phyloP scores from a whole-genome alignment of 768 basidiomycete species.

The Clavulina sp. region DNA sequence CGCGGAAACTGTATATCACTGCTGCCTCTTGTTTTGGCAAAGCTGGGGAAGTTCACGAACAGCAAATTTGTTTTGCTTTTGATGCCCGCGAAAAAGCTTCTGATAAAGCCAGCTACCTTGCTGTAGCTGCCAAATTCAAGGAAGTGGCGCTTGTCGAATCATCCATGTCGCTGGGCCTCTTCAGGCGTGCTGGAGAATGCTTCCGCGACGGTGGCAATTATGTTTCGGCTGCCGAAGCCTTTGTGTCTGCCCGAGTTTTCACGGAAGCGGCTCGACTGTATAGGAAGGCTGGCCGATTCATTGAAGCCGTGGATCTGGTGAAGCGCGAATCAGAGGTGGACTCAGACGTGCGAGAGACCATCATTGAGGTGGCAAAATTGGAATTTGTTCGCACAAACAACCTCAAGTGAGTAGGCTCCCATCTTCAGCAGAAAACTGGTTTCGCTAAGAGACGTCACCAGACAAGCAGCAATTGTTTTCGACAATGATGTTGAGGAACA shows the following conservation, averaged over 20 bases:
- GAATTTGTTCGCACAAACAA: constrained; percentile 27
- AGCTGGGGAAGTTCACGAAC: not conserved
- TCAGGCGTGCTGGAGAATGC: constrained; percentile 5
- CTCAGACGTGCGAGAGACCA: constrained; percentile 16
- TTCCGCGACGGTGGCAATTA: not conserved
- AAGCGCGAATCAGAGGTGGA: constrained; percentile 16
- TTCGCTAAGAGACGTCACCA: constrained; percentile 14
- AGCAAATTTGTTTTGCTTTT: not conserved
- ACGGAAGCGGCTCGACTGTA: constrained; percentile 6
- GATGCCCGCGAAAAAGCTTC: not conserved
- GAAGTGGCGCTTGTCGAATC: not conserved
- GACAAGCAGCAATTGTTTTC: constrained; percentile 34
- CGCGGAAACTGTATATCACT: not conserved
- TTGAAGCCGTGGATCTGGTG: constrained; percentile 4
- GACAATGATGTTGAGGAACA: constrained; percentile 29
- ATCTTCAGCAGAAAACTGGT: not conserved
- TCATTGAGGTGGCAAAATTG: constrained; percentile 29
- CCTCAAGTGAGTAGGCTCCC: constrained; percentile 19
- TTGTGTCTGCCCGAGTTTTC: constrained; percentile 3
- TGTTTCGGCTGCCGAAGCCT: not conserved
- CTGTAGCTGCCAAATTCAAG: not conserved
- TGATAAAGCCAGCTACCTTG: not conserved
- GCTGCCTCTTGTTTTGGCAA: constrained; percentile 8
- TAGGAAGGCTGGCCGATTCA: constrained; percentile 4
- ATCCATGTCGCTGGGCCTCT: not conserved